Conservation (phyloP, 2,329 filamentous ascomycete species). For the Alternaria sp. region DNA sequence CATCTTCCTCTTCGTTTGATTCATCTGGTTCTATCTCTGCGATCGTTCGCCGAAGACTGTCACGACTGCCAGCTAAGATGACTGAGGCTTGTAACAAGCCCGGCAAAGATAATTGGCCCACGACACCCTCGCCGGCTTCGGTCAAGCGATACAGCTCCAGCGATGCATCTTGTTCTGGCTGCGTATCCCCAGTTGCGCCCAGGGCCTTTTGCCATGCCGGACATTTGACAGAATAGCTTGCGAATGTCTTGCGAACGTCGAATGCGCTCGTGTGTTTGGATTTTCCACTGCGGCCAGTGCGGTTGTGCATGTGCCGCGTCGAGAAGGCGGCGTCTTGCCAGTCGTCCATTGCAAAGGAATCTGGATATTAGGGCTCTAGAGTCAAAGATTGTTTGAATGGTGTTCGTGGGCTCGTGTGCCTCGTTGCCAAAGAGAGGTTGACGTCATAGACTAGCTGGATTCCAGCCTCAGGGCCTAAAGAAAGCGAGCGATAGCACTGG, state of each 20-base stretch:
- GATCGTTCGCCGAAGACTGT: constrained; percentile 13
- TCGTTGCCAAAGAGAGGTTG: neutral
- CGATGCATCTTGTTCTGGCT: constrained; percentile 7
- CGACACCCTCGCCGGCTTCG: constrained; percentile 24
- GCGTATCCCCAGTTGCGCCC: neutral
- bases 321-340: constrained; percentile 34
- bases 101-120: constrained; percentile 25
- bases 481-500: neutral
- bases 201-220: constrained; percentile 23
- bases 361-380: neutral
- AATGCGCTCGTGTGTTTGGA: constrained; percentile 20
- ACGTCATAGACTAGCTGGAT: constrained; percentile 7
- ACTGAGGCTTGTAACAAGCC: constrained; percentile 19
- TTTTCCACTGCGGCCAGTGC: constrained; percentile 13
- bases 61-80: constrained; percentile 27
- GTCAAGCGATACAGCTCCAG: constrained; percentile 31
- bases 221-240: constrained; percentile 30
- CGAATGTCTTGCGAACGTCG: constrained; percentile 33
- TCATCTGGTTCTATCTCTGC: constrained; percentile 11
- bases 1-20: neutral
- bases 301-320: constrained; percentile 35
- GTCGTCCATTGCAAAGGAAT: constrained; percentile 12
- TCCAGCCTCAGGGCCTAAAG: neutral
- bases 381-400: neutral
- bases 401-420: neutral